Conservation (phyloP, 768 basidiomycete genomes). For the Solioccasus polychromus region DNA sequence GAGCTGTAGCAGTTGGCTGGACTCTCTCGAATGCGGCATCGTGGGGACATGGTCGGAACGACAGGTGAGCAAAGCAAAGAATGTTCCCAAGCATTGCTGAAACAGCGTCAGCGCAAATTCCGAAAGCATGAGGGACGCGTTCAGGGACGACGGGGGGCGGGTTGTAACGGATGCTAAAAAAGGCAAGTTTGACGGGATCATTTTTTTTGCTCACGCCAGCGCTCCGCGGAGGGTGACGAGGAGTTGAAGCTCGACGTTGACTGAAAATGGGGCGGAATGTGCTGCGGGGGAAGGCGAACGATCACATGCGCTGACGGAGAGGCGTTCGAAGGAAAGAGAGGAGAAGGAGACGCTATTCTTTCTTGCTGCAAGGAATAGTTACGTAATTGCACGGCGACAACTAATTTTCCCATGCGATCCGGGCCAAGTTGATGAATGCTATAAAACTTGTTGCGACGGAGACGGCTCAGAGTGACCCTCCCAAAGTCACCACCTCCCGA, state of each 20-base stretch:
- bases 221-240: slow-evolving; percentile 25
- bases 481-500: slow-evolving; percentile 2
- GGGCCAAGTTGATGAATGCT: slow-evolving; percentile 26
- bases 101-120: slow-evolving; percentile 8
- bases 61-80: not conserved
- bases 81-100: slow-evolving; percentile 12
- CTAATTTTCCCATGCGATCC: slow-evolving; percentile 27
- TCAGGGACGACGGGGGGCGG: slow-evolving; percentile 23
- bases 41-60: not conserved
- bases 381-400: slow-evolving; percentile 22
- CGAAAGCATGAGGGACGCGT: slow-evolving; percentile 16
- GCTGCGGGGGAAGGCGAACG: not conserved
- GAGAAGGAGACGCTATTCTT: not conserved
- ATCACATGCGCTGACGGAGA: not conserved
- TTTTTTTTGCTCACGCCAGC: slow-evolving; percentile 1
- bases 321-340: slow-evolving; percentile 1
- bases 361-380: not conserved
- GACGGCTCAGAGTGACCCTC: not conserved
- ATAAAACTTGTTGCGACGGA: slow-evolving; percentile 27
- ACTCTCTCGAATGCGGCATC: not conserved
- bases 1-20: not conserved
- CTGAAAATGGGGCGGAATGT: not conserved
- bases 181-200: slow-evolving; percentile 11
- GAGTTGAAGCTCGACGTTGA: too few species aligned
- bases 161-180: slow-evolving; percentile 13